These are phyloP conservation scores for Fusarium aywerte DNA, from an alignment of 2,329 filamentous ascomycete species.

Conservation along the genomic window DNA sequence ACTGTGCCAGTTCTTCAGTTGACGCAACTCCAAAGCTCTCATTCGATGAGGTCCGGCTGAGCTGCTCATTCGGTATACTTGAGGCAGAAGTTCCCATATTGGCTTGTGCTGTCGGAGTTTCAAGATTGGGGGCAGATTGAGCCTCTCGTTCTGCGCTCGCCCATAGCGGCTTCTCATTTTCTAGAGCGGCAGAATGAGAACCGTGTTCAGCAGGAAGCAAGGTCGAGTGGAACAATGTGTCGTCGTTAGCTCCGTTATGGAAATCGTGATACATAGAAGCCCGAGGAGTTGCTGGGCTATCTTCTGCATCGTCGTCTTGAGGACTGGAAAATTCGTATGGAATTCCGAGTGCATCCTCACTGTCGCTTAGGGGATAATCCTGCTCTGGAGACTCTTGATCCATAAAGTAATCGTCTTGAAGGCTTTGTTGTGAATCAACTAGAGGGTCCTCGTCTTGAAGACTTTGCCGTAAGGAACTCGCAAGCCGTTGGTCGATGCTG, in stretches of 20 bases:
- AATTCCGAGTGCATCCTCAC: constrained; percentile 66
- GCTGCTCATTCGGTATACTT: constrained; percentile 15
- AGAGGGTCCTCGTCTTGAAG: constrained; percentile 33
- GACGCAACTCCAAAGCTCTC: constrained; percentile 31
- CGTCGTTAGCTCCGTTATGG: constrained; percentile 41
- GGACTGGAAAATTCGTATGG: constrained; percentile 62
- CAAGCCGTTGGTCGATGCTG: constrained; percentile 28
- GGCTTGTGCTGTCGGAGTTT: constrained; percentile 36
- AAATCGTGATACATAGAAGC: constrained; percentile 60
- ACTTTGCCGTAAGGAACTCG: constrained; percentile 34
- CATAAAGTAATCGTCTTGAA: constrained; percentile 40
- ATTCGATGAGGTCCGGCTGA: constrained; percentile 26
- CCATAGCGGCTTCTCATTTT: constrained; percentile 38
- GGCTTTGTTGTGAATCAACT: constrained; percentile 42
- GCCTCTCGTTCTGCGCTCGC: constrained; percentile 34
- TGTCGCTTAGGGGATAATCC: constrained; percentile 56
- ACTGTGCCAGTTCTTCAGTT: constrained; percentile 67
- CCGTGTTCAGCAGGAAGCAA: constrained; percentile 25
- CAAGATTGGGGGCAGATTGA: constrained; percentile 36
- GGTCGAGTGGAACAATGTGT: constrained; percentile 48
- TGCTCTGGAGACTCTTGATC: constrained; percentile 37
- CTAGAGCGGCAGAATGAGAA: constrained; percentile 34
- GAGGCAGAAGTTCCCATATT: constrained; percentile 6
- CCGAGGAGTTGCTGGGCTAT: constrained; percentile 62
- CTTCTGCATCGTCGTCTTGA: constrained; percentile 52